A percentile compares a stretch with the other conserved stretches of the same genome.
These are phyloP conservation scores for Penicillium brevicompactum DNA, from an alignment of 2,329 filamentous ascomycete species.

Conservation along the genomic window DNA sequence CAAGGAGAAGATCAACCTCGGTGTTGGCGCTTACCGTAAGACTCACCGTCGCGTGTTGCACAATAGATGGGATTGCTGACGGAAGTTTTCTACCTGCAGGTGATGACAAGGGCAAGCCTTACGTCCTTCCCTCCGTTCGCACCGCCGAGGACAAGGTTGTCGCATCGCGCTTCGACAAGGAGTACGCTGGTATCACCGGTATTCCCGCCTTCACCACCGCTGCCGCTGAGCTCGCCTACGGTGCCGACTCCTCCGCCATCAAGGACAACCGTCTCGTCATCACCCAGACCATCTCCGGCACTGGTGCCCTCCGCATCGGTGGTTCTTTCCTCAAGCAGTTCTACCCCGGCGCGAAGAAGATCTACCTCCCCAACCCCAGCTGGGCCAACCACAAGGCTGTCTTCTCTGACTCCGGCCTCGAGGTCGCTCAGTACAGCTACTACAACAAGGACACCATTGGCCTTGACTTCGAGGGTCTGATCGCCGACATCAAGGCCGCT, in stretches of 20 bases:
- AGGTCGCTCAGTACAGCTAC: conserved; percentile 95
- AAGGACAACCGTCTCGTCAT: conserved; percentile 77
- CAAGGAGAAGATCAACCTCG: conserved; percentile 96
- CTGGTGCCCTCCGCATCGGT: conserved; percentile 91
- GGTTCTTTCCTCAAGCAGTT: conserved; percentile 90
- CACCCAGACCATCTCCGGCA: conserved; percentile 97
- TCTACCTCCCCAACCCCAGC: conserved; percentile 94
- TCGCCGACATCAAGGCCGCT: conserved; percentile 85
- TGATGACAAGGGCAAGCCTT: conserved; percentile 96
- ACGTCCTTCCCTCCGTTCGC: conserved; percentile 91
- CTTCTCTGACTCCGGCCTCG: conserved; percentile 88
- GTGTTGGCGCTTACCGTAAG: conserved; percentile 91
- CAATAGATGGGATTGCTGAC: conserved; percentile 2
- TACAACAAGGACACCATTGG: conserved; percentile 99
- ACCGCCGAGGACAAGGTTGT: conserved; percentile 87
- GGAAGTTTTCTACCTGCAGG: conserved; percentile 31
- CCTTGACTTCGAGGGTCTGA: conserved; percentile 92
- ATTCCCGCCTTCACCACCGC: conserved; percentile 91
- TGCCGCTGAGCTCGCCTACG: conserved; percentile 88
- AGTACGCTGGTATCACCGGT: conserved; percentile 97
- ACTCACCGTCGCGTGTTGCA: not conserved
- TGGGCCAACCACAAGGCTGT: conserved; percentile 99
- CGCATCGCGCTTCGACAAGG: conserved; percentile 80
- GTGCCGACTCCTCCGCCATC: conserved; percentile 74
- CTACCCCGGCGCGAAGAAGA: conserved; percentile 88